Evolutionary conservation across 768 basidiomycete genomes (phyloP), one percentile per base, ranked within the genome.

Genomic region (Cystofilobasidium ferigula): DNA sequence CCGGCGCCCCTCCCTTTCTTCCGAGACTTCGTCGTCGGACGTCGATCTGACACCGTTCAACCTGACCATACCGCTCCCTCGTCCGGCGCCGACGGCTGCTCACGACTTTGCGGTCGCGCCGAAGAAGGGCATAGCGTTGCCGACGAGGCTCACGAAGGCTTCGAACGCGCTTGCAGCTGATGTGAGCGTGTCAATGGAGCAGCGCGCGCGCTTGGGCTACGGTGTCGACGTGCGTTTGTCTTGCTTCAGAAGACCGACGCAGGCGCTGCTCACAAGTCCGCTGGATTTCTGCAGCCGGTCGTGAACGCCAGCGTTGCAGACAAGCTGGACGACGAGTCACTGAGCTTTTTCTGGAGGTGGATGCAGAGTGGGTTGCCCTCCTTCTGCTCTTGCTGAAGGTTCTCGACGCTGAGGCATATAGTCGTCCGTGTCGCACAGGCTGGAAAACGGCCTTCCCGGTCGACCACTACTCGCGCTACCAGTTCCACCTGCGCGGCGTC

Each of bases 381-480:
- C 22, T 20, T n/a, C 51, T 32, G 3, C 6, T n/a, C 51, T 51
- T 30, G 6, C 28, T n/a, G n/a, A n/a, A n/a, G n/a, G n/a, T n/a
- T n/a, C n/a, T n/a, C n/a, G n/a, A n/a, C n/a, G n/a, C n/a, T n/a
- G n/a, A n/a, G n/a, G n/a, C n/a, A n/a, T n/a, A n/a, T n/a, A n/a
- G n/a, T n/a, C n/a, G n/a, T n/a, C n/a, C n/a, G n/a, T n/a, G n/a
- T n/a, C n/a, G n/a, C n/a, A n/a, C 51, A 54, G 51, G 51, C 51
- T 54, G 51, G 51, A 54, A 54, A 28, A 54, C 14, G 3, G 51
- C 51, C 30, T 54, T 54, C 28, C 51, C 51, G 2, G 16, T 28
- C 14, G 51, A 54, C 30, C 51, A 54, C 51, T 54, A 54, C 51
- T 54, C 51, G 51, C 51, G 51, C 28, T 54, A 54, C 51, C 51